These are phyloP conservation scores for Ailanthus altissimus DNA, from an alignment of 345 rosid species.

Conservation along the genomic window DNA sequence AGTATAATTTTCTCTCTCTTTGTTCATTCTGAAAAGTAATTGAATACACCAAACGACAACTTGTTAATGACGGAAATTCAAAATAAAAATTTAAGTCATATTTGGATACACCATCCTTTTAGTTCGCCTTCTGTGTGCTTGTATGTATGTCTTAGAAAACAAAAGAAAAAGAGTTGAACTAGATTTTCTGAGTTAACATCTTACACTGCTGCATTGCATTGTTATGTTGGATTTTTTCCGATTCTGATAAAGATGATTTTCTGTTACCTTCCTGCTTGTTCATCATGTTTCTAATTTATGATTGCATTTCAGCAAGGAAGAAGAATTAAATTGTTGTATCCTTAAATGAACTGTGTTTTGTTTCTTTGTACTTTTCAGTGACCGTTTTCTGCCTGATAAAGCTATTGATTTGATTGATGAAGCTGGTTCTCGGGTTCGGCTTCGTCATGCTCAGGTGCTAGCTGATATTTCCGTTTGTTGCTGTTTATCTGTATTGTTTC, in stretches of 20 bases:
- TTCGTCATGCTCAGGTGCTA: conserved; percentile 88
- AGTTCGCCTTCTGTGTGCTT: no score
- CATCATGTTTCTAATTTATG: not conserved
- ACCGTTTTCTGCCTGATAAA: conserved; percentile 97
- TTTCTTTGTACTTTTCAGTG: conserved; percentile 47
- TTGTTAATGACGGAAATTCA: not conserved
- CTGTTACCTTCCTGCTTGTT: not conserved
- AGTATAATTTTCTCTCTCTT: not conserved
- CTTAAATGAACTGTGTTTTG: not conserved
- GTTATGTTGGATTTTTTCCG: not conserved
- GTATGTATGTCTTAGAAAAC: not conserved
- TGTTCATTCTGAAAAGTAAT: not conserved
- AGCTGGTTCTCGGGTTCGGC: conserved; percentile 99
- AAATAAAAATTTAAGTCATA: not conserved
- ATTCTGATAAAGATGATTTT: not conserved
- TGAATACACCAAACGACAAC: not conserved
- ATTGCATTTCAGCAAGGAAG: not conserved
- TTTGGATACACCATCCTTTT: not conserved
- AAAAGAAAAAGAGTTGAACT: not conserved
- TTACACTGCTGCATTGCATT: not conserved
- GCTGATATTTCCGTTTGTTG: conserved; percentile 11
- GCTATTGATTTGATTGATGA: conserved; percentile 99
- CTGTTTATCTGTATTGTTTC: not conserved
- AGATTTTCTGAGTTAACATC: not conserved
- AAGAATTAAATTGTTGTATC: not conserved